Base-by-base conservation (phyloP, 495 filamentous ascomycete species). In the Patellaria atrata region DNA sequence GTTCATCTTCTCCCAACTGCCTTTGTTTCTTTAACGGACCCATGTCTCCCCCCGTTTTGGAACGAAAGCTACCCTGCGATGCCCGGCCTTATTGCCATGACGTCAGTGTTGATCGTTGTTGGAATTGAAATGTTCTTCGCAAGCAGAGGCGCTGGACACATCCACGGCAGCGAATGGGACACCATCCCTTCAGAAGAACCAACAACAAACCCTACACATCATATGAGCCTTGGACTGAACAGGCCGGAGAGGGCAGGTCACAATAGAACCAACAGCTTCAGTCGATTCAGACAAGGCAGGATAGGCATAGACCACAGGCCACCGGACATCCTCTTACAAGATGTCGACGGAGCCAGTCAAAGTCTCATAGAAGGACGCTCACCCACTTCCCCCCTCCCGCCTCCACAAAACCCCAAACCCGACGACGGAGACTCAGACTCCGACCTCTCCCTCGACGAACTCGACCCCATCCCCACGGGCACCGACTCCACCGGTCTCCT, bases 121-220 rank as follows among this genome's bases (percentile, higher is more conserved):
- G 55, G 55, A 6, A 53, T 64, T 7, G 60, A 64, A 46, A 62
- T 62, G 60, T 50, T 60, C 32, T 62, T 58, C 32, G 58, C 58
- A 16, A 56, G 41, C 5, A 50, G 53, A 32, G 58, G 58, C 8
- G 57, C 53, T 3, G 55, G 51, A 12, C 58, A 61, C 33, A 40
- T 43, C 4, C 53, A 56, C 32, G 25, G 43, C 9, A 40, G 20
- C 10, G 52, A 51, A 14, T 55, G 43, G 17, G 48, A 48, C 26
- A 27, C 37, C 8, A 34, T 47, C 18, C 22, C 30, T 14, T 22
- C 24, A 18, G 35, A 41, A 3, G 17, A 44, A 30, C 34, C 11
- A 8, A n/a, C n/a, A n/a, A n/a, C n/a, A n/a, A n/a, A n/a, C n/a
- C n/a, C n/a, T n/a, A n/a, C n/a, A n/a, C n/a, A n/a, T n/a, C 24